A percentile compares a stretch with the other conserved stretches of the same genome.
These are phyloP conservation scores for Tolypocladium cylindrosporum DNA, from an alignment of 2,329 filamentous ascomycete species.

Conservation along the genomic window DNA sequence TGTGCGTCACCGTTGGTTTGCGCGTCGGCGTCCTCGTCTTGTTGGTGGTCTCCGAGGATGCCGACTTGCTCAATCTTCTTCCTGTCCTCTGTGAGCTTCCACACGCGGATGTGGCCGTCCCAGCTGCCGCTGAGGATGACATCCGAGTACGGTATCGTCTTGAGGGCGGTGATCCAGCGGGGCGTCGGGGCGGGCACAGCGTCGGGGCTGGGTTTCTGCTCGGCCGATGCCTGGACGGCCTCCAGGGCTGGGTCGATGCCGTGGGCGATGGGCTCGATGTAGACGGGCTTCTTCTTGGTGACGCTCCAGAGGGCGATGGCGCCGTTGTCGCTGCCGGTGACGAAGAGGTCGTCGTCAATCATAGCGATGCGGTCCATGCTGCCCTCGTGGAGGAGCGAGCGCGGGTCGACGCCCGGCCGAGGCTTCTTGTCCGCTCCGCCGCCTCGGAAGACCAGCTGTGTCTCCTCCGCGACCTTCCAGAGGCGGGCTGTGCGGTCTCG, in stretches of 20 bases:
- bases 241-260: conserved; percentile 66
- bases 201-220: conserved; percentile 49
- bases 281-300: conserved; percentile 89
- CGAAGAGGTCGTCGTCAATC: conserved; percentile 78
- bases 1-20: conserved; percentile 13
- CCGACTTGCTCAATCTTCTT: conserved; percentile 65
- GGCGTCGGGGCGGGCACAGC: conserved; percentile 57
- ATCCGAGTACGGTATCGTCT: conserved; percentile 82
- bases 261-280: conserved; percentile 70
- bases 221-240: conserved; percentile 64
- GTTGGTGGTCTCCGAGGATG: conserved; percentile 40
- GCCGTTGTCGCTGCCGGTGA: conserved; percentile 91
- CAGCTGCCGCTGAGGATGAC: conserved; percentile 86
- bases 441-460: conserved; percentile 88
- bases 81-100: conserved; percentile 79
- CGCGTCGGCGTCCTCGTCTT: conserved; percentile 14
- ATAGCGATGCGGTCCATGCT: conserved; percentile 89
- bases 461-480: conserved; percentile 96
- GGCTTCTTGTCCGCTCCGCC: conserved; percentile 54
- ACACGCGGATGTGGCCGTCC: conserved; percentile 76
- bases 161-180: conserved; percentile 82
- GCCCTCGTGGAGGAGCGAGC: conserved; percentile 59
- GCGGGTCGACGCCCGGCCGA: conserved; percentile 30
- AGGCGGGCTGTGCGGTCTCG: conserved; percentile 83
- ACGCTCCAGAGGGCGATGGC: conserved; percentile 78